Base-by-base conservation (phyloP, 768 basidiomycete genomes). In the Saitozyma podzolica region DNA sequence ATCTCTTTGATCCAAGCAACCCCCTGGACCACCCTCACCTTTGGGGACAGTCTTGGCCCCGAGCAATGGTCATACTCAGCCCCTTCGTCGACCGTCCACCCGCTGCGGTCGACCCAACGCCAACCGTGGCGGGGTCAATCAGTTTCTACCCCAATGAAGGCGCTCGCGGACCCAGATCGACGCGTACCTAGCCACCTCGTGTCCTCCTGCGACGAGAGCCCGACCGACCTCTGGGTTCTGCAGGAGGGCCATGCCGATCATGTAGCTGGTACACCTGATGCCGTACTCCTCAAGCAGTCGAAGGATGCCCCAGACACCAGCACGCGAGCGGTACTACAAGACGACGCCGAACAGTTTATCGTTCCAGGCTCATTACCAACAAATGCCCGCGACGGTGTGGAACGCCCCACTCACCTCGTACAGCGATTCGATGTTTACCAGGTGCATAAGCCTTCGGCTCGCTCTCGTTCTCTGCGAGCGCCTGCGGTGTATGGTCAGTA, bases 261-360 rank as follows among this genome's bases (percentile, higher is more conserved):
- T 66, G 48, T 71, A 77, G 37, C 56, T 58, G 6, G 75, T 77
- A 47, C 59, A 56, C 8, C 53, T 54, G 7, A 77, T 50, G 20
- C 54, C 50, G 49, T 66, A 61, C 51, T 71, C 66, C 55, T 74
- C 68, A 58, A 77, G 63, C 29, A 75, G 40, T 11, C 58, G 43
- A 14, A 75, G 53, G 42, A 75, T 62, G 2, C 75, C 58, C 75
- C 75, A 77, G 9, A 75, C 70, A 0, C 73, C 75, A 2, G 69
- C 66, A 9, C 73, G 63, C 5, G 69, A 69, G 16, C 75, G 73
- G 50, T 75, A 77, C 63, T 72, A 40, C 3, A 19, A 0, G 41
- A n/a, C n/a, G n/a, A n/a, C n/a, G n/a, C n/a, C n/a, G n/a, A n/a
- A n/a, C n/a, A n/a, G n/a, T n/a, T n/a, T n/a, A n/a, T n/a, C n/a